Evolutionary conservation across 495 filamentous ascomycete species (phyloP), one percentile per base, ranked within the genome.

Genomic region (Lasiosphaeriaceae sp.): DNA sequence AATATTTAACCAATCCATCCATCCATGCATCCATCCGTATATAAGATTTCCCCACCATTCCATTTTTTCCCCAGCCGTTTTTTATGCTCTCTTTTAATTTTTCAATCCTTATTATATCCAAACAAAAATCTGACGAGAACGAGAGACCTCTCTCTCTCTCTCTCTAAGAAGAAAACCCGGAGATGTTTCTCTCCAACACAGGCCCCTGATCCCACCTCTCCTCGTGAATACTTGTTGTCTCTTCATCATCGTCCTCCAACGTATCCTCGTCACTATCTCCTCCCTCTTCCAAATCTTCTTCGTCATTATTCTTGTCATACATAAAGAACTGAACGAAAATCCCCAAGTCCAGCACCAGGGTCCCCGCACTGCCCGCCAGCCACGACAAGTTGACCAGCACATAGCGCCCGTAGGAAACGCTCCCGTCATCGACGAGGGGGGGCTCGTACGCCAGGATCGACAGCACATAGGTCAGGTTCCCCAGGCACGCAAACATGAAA

Each of bases 271-370:
- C 26, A 31, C 26, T 31, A 31, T 31, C 26, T 9, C 26, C 9
- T 9, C 26, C 26, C 9, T 31, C 26, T 31, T 31, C 26, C 26
- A 31, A 31, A 9, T 31, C 26, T 23, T 55, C 57, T 14, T 54
- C 61, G 2, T 61, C 65, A 17, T 68, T 65, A 8, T 44, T 61
- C 47, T 66, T 65, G 29, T 73, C 78, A 64, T 97, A 98, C 64
- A 92, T 65, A 72, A 95, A 97, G 65, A 96, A 98, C 66, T 98
- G 94, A 7, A 78, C 81, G 71, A 97, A 98, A 26, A 98, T 96
- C 19, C 76, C 82, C 64, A 88, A 66, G 71, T 98, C 94, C 59
- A 97, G 69, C 43, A 90, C 60, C 57, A 98, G 70, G 14, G 93
- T 96, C 1, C 95, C 94, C 39, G 90, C 76, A 67, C 92, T 96